phyloP scores from a whole-genome alignment of 108 stramenopile species.

The Cyclostephanos tholiformis region DNA sequence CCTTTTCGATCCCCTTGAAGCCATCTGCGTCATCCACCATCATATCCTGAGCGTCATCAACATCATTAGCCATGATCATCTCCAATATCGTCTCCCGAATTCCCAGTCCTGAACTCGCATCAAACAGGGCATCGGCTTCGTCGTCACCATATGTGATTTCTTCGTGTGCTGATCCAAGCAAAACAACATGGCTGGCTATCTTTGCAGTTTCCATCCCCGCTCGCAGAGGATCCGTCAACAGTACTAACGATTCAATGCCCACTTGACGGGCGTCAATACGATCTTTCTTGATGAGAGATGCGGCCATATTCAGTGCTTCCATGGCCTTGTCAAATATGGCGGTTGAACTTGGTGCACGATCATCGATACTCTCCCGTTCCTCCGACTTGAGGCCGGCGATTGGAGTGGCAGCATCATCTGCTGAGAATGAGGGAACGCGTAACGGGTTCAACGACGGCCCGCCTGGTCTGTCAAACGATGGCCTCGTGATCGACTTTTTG shows the following conservation, averaged over 20 bases:
- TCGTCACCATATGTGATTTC: constrained; percentile 27
- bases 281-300: constrained; percentile 83
- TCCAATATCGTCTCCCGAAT: constrained; percentile 81
- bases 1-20: constrained; percentile 51
- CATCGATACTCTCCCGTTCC: constrained; percentile 48
- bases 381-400: constrained; percentile 50
- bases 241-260: constrained; percentile 78
- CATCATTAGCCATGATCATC: constrained; percentile 77
- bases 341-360: constrained; percentile 39
- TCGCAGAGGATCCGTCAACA: constrained; percentile 82
- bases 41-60: constrained; percentile 42
- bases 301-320: constrained; percentile 73
- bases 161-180: constrained; percentile 68
- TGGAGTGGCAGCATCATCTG: constrained; percentile 35
- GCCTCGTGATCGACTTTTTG: background rate
- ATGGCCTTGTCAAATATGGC: constrained; percentile 80
- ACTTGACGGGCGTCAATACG: constrained; percentile 82
- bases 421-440: constrained; percentile 41
- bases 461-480: background rate
- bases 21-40: constrained; percentile 46
- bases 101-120: constrained; percentile 78
- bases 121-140: constrained; percentile 57
- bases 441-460: constrained; percentile 11
- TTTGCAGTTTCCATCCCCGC: constrained; percentile 74
- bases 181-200: constrained; percentile 80